Conservation (phyloP, 2,329 filamentous ascomycete genomes). For the Scytalidium sp. region DNA sequence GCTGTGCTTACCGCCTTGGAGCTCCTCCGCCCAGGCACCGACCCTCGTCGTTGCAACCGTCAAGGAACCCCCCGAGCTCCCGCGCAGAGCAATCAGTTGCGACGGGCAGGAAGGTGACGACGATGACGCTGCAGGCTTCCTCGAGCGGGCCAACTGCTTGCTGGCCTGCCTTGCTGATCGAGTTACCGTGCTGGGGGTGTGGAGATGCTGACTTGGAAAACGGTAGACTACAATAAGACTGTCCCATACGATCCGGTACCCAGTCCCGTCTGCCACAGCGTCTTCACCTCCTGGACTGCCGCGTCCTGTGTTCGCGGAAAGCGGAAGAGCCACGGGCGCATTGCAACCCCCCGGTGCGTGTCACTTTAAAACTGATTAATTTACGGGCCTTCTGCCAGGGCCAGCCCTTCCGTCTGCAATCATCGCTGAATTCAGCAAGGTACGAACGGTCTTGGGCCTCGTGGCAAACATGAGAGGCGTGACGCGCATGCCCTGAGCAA, state of each 20-base stretch:
- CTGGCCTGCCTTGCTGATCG: background rate
- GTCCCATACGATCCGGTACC: no score
- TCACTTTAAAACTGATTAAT: background rate
- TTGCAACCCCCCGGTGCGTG: background rate
- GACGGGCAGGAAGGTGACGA: background rate
- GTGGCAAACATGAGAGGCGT: background rate
- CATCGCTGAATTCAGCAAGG: background rate
- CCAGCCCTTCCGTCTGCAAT: background rate
- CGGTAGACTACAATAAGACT: no score
- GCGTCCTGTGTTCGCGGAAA: background rate
- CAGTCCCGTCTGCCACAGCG: no score
- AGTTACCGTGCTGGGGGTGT: background rate
- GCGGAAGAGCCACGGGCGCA: background rate
- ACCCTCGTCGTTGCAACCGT: no score
- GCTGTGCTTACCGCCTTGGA: no score
- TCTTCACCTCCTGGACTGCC: no score
- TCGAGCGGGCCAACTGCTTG: background rate
- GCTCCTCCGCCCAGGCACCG: no score
- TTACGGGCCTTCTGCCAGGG: background rate
- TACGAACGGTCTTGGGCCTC: background rate
- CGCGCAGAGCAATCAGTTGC: background rate
- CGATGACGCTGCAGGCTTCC: background rate
- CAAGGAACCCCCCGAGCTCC: background rate
- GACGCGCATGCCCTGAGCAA: background rate
- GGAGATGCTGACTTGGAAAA: no score